Conservation (phyloP, 805 yeast genomes). For the Candida verbasci region DNA sequence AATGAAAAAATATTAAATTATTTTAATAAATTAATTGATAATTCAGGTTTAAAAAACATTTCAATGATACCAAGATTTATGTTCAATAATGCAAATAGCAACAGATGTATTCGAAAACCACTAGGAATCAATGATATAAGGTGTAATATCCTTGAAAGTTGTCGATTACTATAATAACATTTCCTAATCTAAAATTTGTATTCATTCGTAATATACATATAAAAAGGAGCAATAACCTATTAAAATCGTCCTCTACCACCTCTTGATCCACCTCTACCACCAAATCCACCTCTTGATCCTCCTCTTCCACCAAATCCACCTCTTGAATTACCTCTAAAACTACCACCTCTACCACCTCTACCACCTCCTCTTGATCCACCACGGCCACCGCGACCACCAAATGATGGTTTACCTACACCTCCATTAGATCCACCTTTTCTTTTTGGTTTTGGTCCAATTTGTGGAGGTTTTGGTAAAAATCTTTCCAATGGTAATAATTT, state of each 20-base stretch:
- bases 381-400: slow-evolving; percentile 36
- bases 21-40: slow-evolving; percentile 15
- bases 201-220: slow-evolving; percentile 3
- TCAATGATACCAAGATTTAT: slow-evolving; percentile 39
- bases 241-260: slow-evolving; percentile 20
- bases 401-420: slow-evolving; percentile 36
- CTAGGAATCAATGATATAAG: slow-evolving; percentile 55
- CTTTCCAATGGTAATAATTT: slow-evolving; percentile 93
- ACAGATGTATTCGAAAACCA: slow-evolving; percentile 30
- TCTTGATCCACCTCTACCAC: slow-evolving; percentile 32
- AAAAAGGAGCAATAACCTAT: background rate
- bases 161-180: too few relatives aligned
- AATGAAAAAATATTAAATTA: slow-evolving; percentile 24
- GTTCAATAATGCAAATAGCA: slow-evolving; percentile 49
- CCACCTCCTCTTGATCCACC: slow-evolving; percentile 42
- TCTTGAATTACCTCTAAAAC: slow-evolving; percentile 34
- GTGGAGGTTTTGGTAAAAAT: slow-evolving; percentile 94
- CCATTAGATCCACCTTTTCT: slow-evolving; percentile 57
- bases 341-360: slow-evolving; percentile 43
- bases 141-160: slow-evolving; percentile 46
- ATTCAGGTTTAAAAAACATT: slow-evolving; percentile 18
- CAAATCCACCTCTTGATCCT: slow-evolving; percentile 29
- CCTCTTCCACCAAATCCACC: slow-evolving; percentile 42
- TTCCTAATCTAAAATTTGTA: background rate
- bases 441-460: slow-evolving; percentile 75